Conservation (phyloP, 2,329 filamentous ascomycete genomes). For the Ophiostoma triangulosporum region DNA sequence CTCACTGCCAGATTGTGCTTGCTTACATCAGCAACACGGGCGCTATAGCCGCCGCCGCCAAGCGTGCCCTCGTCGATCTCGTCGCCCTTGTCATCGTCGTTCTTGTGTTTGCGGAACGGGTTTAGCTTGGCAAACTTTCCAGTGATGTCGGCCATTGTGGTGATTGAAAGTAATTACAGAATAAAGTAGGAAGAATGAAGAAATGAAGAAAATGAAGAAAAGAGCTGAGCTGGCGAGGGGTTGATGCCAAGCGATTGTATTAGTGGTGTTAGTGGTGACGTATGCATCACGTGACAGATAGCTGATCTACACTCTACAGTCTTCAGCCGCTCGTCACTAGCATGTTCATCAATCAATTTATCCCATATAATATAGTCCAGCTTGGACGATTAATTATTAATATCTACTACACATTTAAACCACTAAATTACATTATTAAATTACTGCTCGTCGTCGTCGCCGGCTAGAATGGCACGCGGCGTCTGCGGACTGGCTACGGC, state of each 20-base stretch:
- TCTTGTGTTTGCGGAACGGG: not conserved
- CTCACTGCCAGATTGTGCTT: not conserved
- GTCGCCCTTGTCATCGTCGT: not conserved
- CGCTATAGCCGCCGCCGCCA: not conserved
- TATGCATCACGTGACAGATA: not conserved
- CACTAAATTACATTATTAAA: not conserved
- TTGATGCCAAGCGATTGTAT: not conserved
- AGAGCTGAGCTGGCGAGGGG: not conserved
- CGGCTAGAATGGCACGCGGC: not conserved
- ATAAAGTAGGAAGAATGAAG: not conserved
- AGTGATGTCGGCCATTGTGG: not conserved
- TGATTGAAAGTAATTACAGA: not conserved
- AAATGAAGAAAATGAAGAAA: not conserved
- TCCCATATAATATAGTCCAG: too few relatives aligned
- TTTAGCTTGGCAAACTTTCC: not conserved
- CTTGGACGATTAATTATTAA: too few relatives aligned
- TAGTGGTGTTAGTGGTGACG: not conserved
- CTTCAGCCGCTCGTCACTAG: not conserved
- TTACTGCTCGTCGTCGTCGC: not conserved
- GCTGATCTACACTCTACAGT: not conserved
- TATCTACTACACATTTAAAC: too few relatives aligned
- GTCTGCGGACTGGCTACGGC: not conserved
- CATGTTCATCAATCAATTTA: too few relatives aligned
- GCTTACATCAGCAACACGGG: not conserved
- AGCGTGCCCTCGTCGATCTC: not conserved